Base-by-base conservation (phyloP, 2,329 filamentous ascomycete genomes). In the Amesomyces nigricolor region DNA sequence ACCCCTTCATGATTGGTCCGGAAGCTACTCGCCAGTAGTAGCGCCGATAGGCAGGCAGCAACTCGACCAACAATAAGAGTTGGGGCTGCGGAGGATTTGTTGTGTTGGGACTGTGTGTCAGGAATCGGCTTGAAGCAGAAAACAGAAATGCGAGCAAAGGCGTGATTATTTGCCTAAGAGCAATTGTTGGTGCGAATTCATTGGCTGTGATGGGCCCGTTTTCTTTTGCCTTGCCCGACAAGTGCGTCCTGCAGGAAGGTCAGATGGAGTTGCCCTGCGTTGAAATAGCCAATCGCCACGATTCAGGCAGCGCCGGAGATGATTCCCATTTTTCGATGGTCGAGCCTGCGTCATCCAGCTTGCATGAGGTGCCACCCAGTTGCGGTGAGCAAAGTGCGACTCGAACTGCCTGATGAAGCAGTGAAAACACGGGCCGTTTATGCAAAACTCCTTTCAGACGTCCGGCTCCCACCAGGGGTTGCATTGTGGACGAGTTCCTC, bases 111-210 rank as follows among this genome's bases (percentile, higher is more conserved):
- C 22, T 26, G 30, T 53, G 51, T 47, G 51, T 53, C 45, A 53
- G 44, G 22, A 40, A 53, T 35, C 44, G 5, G 51, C 47, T 53
- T 48, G 44, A 44, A 35, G 51, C 51, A 30, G 9, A 38, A 30
- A 46, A 46, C 30, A 17, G 7, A 47, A 17, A 49, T 39, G 32
- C 17, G 16, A 29, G 35, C 14, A 17, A 7, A 30, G 45, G 29
- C n/a, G n/a, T 11, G 17, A 37, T 37, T 11, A 26, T 26, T 26
- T 26, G 22, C 22, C 22, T 4, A 4, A 26, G 22, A 26, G 22
- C 22, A 26, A 26, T 26, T 26, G 22, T 26, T 26, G 22, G 22
- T 26, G 22, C 22, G 5, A 26, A 3, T 26, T 26, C 40, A 45
- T 51, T 52, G 49, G 49, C 49, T 52, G 49, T 16, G 5, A 19